Evolutionary conservation across 2,329 filamentous ascomycete species (phyloP), one percentile per base, ranked within the genome.

Genomic region (Westerdykella ornata): DNA sequence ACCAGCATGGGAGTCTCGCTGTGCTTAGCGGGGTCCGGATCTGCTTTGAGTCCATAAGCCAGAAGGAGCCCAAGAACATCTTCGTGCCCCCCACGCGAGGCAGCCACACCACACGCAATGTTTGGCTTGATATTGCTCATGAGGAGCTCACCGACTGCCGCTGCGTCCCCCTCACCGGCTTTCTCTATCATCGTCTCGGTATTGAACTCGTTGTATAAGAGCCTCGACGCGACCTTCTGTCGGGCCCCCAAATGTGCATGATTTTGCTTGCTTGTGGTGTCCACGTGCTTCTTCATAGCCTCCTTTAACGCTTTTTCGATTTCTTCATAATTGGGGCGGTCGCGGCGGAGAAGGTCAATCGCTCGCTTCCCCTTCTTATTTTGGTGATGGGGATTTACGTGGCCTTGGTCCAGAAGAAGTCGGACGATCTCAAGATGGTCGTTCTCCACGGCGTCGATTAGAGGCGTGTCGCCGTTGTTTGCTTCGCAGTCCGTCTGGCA

Each of bases 381-480:
- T 35, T 88, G 82, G 52, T 88, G 85, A 37, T 88, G 82, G 37
- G 92, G 92, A 59, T 98, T 94, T 11, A 94, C 90, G 9, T 54
- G 53, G 3, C 89, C 90, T 42, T 89, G 84, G 41, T 84, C 80
- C 2, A 98, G 73, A 26, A 98, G 71, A 8, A 95, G 72, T 56
- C 81, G 86, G 32, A 98, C 85, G 3, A 97, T 90, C 14, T 85
- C 85, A 6, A 95, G 64, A 60, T 98, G 89, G 1, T 87, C 87
- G 57, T 98, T 98, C 54, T 97, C 92, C 19, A 97, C 88, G 4
- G 92, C 92, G 70, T 98, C 92, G 40, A 98, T 83, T 28, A 98
- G 75, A 19, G 92, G 92, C 0, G 92, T 97, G 57, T 98, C 92
- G 57, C 87, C 68, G 42, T 73, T 88, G 43, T 79, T 78, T 43